Evolutionary conservation across 2,329 filamentous ascomycete species (phyloP), one percentile per base, ranked within the genome.

Genomic region (Exophiala mesophila): DNA sequence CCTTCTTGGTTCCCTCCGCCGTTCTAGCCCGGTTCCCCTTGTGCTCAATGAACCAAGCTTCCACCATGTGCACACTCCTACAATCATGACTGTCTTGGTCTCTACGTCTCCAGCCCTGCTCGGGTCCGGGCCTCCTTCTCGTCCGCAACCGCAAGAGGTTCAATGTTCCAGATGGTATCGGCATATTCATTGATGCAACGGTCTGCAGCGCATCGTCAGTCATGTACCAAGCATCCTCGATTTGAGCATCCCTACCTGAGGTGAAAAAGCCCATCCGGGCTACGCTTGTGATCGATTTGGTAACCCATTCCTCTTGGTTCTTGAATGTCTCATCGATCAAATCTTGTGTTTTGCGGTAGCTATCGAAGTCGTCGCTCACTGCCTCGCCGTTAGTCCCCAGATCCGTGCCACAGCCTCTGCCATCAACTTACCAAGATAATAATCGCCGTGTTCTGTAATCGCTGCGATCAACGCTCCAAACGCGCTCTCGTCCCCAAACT

Each of bases 171-270:
- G 63, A 98, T 96, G 52, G 76, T 82, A 64, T 98, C 90, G 0
- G 92, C 92, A 68, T 98, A 98, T 73, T 96, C 89, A 58, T 90
- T 87, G 64, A 97, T 96, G 68, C 90, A 95, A 28, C 90, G 78
- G 64, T 97, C 90, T 52, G 29, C 20, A 23, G 8, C 3, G 4
- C 10, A 9, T 24, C n/a, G 37, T 52, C 19, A 52, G 46, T 28
- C 3, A 12, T 16, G 4, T 17, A 3, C 5, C n/a, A 2, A 23
- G n/a, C 34, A 20, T 3, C 13, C 5, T 28, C 4, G 13, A 9
- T 8, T 8, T 3, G 16, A 23, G 13, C 8, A 16, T 4, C 15
- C 48, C 18, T 47, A 53, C 47, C 50, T 23, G 85, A 90, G 55
- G 82, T 89, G 72, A 97, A 97, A 78, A 97, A 97, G 26, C 90